phyloP scores from a whole-genome alignment of 768 basidiomycete genomes.

The Rhodocollybia butyracea region DNA sequence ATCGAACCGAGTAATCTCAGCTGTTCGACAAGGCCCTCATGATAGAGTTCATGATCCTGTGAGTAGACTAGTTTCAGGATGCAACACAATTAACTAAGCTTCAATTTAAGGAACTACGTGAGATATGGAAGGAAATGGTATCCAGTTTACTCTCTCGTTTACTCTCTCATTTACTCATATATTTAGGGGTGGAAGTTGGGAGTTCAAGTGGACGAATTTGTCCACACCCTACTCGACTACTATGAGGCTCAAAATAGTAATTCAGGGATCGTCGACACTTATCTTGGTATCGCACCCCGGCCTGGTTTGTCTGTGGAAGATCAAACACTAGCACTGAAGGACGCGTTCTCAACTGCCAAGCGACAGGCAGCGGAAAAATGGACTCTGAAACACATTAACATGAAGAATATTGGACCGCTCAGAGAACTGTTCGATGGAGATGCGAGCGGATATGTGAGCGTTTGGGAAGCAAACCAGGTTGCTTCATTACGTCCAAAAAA shows the following conservation, averaged over 20 bases:
- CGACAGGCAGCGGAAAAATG: constrained; percentile 1
- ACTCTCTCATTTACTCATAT: no score
- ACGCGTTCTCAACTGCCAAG: not conserved
- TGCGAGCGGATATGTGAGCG: not conserved
- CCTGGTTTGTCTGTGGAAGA: not conserved
- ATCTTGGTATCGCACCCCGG: not conserved
- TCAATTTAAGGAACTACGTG: constrained; percentile 1
- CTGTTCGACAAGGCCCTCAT: not conserved
- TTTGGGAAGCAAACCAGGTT: constrained; percentile 4
- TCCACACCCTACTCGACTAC: constrained; percentile 4
- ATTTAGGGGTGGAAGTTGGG: constrained; percentile 4
- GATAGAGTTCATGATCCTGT: constrained; percentile 2
- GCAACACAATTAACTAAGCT: not conserved
- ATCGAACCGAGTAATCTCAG: not conserved
- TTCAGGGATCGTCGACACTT: not conserved
- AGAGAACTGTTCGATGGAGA: not conserved
- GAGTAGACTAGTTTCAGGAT: not conserved
- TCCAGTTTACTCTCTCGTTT: not conserved
- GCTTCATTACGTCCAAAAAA: not conserved
- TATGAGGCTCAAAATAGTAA: not conserved
- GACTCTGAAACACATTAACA: constrained; percentile 2
- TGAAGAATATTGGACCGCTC: not conserved
- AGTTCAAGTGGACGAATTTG: constrained; percentile 2
- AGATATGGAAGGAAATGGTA: constrained; percentile 6
- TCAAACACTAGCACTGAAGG: not conserved